Evolutionary conservation across 148 eudicot genomes (phyloP), one percentile per base, ranked within the genome.

Genomic region (Amaranthus palmeri): DNA sequence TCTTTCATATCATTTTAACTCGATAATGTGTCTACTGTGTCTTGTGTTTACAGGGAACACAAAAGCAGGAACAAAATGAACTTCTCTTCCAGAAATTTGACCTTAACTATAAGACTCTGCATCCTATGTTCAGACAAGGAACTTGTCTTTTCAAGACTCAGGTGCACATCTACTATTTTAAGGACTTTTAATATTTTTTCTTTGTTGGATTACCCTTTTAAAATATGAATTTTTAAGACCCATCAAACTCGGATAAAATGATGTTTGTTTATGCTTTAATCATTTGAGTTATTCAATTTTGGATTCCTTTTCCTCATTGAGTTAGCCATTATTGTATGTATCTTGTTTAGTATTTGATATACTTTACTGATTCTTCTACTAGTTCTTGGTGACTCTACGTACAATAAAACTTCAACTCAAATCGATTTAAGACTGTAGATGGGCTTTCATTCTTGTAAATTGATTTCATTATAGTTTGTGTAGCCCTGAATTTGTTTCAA

Each of bases 111-210:
- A 88, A 86, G 68, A 80, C 81, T 9, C 80, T 86, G 68, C 88
- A 88, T 61, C 80, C 76, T 36, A 89, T 88, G 67, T 89, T 84
- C 70, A 88, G 97, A 50, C 97, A 95, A 77, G 99, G 99, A 56
- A 84, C 97, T 58, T 91, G 93, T 77, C 80, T 86, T 78, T 69
- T 89, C 61, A 88, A 87, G 82, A 73, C 82, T 74, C 79, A 91
- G 96, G 97, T 90, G 61, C 59, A n/a, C 15, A 53, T 66, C 54
- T 48, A 43, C 43, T 42, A n/a, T 54, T 67, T 59, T 14, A 1
- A 4, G 36, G 58, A 11, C 13, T 54, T 57, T 53, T 57, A 49
- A 10, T 17, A 50, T 44, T 18, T 44, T 55, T 13, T 36, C 8
- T 40, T 53, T 58, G 64, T 18, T 50, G 55, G 49, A 52, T 55